A percentile compares a stretch with the other conserved stretches of the same genome.
phyloP scores from a whole-genome alignment of 1,139 yeast genomes.

The Saccharomycopsis phalli region DNA sequence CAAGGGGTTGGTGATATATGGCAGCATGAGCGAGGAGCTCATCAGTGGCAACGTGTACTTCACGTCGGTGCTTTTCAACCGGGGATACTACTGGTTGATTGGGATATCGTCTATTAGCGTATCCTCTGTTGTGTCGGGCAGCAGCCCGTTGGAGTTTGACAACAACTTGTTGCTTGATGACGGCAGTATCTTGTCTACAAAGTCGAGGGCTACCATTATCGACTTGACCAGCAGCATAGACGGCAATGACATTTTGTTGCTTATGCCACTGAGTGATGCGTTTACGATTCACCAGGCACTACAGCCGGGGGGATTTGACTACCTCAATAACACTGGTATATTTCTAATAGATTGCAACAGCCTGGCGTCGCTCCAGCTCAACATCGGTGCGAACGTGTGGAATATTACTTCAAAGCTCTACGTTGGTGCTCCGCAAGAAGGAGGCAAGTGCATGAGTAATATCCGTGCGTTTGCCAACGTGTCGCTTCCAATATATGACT shows the following conservation, averaged over 20 bases:
- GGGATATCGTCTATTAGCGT: constrained; percentile 8
- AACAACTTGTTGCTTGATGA: constrained; percentile 6
- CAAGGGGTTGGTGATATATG: constrained; percentile 11
- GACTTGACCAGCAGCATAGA: constrained; percentile 5
- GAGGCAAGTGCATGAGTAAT: constrained; percentile 7
- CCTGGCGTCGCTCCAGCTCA: constrained; percentile 4
- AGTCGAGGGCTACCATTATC: constrained; percentile 11
- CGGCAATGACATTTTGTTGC: constrained; percentile 1
- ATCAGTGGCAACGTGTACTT: constrained; percentile 11
- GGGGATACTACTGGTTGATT: constrained; percentile 13
- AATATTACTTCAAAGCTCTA: constrained; percentile 6
- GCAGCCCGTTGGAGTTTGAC: background rate
- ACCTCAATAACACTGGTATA: background rate
- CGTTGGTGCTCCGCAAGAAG: constrained; percentile 1
- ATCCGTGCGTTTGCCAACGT: constrained; percentile 5
- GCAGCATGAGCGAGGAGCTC: constrained; percentile 4
- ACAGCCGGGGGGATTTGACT: constrained; percentile 2
- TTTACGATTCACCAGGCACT: constrained; percentile 5
- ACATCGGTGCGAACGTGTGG: constrained; percentile 15
- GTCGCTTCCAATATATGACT: constrained; percentile 3
- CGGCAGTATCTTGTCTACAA: constrained; percentile 7
- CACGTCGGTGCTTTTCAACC: constrained; percentile 10
- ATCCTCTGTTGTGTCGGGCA: background rate
- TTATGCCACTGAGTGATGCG: constrained; percentile 7
- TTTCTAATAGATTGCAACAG: constrained; percentile 6